These are phyloP conservation scores for Hevea brasiliensis DNA, from an alignment of 345 rosid genomes.

Conservation along the genomic window DNA sequence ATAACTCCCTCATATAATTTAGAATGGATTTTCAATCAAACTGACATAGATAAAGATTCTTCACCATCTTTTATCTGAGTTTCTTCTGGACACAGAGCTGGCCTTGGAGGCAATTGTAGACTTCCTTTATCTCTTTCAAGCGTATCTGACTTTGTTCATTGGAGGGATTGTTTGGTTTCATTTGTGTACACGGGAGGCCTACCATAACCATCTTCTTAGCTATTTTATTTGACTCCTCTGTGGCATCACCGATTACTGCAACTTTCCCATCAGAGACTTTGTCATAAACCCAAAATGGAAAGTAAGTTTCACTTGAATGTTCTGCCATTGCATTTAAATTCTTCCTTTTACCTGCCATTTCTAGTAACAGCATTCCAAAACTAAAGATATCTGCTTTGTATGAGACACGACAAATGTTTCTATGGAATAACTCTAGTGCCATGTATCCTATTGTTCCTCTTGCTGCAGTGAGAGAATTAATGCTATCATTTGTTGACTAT, in stretches of 20 bases:
- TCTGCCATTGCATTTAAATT: not conserved
- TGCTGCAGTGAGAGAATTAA: not conserved
- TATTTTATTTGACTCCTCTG: not conserved
- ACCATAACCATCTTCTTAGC: not conserved
- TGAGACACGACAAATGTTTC: not conserved
- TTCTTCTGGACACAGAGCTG: not conserved
- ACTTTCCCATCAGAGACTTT: not conserved
- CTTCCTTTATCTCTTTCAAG: not conserved
- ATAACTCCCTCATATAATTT: not conserved
- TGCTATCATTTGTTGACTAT: not conserved
- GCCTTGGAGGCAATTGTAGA: not conserved
- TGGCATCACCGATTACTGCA: not conserved
- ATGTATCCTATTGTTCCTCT: too few species aligned
- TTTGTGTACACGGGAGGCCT: slow-evolving; percentile 9
- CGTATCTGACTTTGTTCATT: not conserved
- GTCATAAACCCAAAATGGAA: not conserved
- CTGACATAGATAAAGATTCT: not conserved
- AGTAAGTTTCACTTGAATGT: not conserved
- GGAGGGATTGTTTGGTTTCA: not conserved
- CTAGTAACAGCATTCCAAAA: slow-evolving; percentile 1
- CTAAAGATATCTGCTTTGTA: not conserved
- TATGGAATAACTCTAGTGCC: slow-evolving; percentile 5
- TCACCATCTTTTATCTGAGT: not conserved
- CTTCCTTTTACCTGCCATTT: not conserved
- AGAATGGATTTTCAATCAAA: not conserved